Percentiles rank a stretch among this genome's conserved stretches.
phyloP scores from a whole-genome alignment of 345 rosid genomes.

The Viola odorata region DNA sequence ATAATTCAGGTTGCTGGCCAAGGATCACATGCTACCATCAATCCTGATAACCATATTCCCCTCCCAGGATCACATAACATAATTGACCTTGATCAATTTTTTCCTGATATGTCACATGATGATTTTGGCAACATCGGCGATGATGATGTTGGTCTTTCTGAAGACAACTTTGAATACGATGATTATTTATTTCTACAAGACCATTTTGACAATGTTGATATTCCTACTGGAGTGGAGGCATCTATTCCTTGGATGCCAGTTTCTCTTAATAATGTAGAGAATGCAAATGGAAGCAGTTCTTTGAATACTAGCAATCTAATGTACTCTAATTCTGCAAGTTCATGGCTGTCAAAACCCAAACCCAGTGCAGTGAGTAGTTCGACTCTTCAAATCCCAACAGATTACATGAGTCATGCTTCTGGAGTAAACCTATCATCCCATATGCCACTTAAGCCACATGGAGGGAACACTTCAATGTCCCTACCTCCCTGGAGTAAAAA shows the following conservation, averaged over 20 bases:
- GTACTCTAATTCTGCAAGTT: neutral
- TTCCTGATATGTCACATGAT: constrained; percentile 31
- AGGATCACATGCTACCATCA: constrained; percentile 29
- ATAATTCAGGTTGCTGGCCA: constrained; percentile 12
- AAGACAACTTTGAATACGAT: constrained; percentile 37
- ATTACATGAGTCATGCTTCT: constrained; percentile 20
- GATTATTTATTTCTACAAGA: constrained; percentile 52
- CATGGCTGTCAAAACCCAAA: constrained; percentile 19
- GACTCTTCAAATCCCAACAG: constrained; percentile 10
- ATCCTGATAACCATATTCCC: constrained; percentile 21
- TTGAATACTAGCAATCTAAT: constrained; percentile 7
- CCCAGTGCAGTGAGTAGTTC: constrained; percentile 17
- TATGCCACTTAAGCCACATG: constrained; percentile 12
- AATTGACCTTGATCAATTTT: constrained; percentile 26
- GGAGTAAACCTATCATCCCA: constrained; percentile 23
- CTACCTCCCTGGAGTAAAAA: constrained; percentile 17
- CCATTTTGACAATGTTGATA: constrained; percentile 54
- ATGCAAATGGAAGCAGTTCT: constrained; percentile 20
- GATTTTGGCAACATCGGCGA: neutral
- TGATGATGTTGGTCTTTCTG: neutral
- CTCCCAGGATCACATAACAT: constrained; percentile 25
- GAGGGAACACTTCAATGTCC: constrained; percentile 8
- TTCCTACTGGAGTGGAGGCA: constrained; percentile 80
- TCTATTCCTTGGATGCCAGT: constrained; percentile 54
- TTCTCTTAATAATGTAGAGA: constrained; percentile 22